Conservation (phyloP, 2,329 filamentous ascomycete species). For the Penicillium sp. region DNA sequence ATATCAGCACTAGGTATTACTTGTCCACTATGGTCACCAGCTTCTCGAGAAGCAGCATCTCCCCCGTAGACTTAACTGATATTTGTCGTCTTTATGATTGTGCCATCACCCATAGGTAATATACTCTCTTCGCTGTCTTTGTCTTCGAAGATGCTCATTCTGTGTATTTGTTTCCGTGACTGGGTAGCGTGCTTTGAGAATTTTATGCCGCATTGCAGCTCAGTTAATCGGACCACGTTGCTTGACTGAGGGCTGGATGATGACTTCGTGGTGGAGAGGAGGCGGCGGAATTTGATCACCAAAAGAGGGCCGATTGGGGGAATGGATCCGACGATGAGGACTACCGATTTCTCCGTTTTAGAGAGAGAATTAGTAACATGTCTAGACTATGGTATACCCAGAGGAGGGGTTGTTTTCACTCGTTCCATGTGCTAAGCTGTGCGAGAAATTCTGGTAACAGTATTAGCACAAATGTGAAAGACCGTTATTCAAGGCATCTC, state of each 20-base stretch:
- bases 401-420: no score
- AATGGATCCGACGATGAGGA: conserved; percentile 28
- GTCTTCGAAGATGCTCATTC: not conserved
- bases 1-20: not conserved
- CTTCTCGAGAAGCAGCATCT: not conserved
- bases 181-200: not conserved
- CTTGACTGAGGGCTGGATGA: not conserved
- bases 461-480: not conserved
- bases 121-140: conserved; percentile 14
- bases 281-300: conserved; percentile 7
- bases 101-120: conserved; percentile 2
- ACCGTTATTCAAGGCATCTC: conserved; percentile 1
- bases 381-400: no score
- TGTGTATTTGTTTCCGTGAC: not conserved
- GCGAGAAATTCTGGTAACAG: conserved; percentile 14
- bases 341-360: conserved; percentile 30
- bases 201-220: conserved; percentile 5
- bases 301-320: conserved; percentile 19
- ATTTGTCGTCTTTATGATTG: conserved; percentile 15
- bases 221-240: not conserved
- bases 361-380: not conserved
- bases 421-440: conserved; percentile 20
- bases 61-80: conserved; percentile 12
- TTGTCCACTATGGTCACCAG: not conserved
- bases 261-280: not conserved